Evolutionary conservation across 768 basidiomycete genomes (phyloP).

Genomic region (Kwoniella dejecticola): DNA sequence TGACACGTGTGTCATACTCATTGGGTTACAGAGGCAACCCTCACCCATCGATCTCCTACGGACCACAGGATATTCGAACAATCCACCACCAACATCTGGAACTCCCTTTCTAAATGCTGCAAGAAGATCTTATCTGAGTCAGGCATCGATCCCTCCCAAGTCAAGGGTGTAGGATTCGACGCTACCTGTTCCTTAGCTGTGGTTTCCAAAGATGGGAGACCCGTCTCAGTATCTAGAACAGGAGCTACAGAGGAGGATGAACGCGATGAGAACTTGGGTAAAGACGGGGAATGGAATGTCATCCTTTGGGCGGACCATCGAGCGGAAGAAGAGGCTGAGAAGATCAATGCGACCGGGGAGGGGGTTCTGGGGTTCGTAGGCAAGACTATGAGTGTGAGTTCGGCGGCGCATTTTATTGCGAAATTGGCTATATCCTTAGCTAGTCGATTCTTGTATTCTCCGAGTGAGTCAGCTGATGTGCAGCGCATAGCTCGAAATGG

Average conservation of each 20-base stretch:
- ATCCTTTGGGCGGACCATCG: constrained; percentile 97
- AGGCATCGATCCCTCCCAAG: constrained; percentile 61
- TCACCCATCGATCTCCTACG: constrained; percentile 76
- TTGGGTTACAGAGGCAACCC: constrained; percentile 65
- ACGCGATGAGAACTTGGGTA: constrained; percentile 19
- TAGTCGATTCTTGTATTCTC: too few species aligned
- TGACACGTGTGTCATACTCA: too few species aligned
- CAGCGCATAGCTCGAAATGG: constrained; percentile 82
- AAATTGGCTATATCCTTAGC: too few species aligned
- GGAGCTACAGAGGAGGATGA: constrained; percentile 33
- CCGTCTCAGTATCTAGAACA: constrained; percentile 68
- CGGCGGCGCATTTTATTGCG: too few species aligned
- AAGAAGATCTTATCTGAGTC: constrained; percentile 63
- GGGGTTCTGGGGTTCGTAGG: constrained; percentile 92
- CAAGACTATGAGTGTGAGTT: constrained; percentile 79
- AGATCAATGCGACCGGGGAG: constrained; percentile 82
- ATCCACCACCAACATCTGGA: constrained; percentile 86
- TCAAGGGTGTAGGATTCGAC: constrained; percentile 91
- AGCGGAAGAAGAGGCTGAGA: constrained; percentile 84
- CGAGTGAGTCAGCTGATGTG: neutral
- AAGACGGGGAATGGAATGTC: constrained; percentile 72
- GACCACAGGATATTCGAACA: constrained; percentile 97
- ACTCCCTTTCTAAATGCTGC: constrained; percentile 63
- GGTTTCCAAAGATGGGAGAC: constrained; percentile 67
- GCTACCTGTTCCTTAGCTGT: constrained; percentile 97